Evolutionary conservation across 2,329 filamentous ascomycete genomes (phyloP).

Genomic region (Sporothrix schenckii): DNA sequence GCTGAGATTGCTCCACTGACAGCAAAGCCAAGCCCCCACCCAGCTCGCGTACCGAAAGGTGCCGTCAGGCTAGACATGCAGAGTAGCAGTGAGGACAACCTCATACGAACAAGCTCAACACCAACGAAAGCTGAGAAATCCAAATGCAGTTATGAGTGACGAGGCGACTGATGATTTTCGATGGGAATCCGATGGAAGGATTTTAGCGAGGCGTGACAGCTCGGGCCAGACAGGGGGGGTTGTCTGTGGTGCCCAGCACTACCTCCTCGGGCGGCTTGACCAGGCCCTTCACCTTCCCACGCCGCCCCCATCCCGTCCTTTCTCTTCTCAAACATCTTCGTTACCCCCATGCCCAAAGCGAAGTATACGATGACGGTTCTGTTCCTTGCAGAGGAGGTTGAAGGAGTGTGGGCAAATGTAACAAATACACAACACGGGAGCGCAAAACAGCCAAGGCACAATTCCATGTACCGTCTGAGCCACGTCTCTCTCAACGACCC

Average conservation of each 20-base stretch:
- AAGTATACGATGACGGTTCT: background rate
- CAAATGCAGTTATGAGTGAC: background rate
- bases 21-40: background rate
- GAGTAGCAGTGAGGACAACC: background rate
- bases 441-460: conserved; percentile 19
- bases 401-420: background rate
- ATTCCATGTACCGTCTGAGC: background rate
- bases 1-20: background rate
- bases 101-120: background rate
- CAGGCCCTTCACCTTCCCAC: background rate
- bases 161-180: background rate
- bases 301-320: background rate
- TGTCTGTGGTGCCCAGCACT: conserved; percentile 25
- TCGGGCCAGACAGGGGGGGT: conserved; percentile 7
- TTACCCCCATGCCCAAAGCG: background rate
- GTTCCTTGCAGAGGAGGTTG: conserved; percentile 20
- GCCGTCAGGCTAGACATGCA: background rate
- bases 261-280: background rate
- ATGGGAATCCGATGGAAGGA: conserved; percentile 5
- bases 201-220: background rate
- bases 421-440: background rate
- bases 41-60: background rate
- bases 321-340: background rate
- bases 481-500: background rate
- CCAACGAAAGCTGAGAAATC: background rate